Evolutionary conservation across 129 eudicot species (phyloP), one percentile per base, ranked within the genome.

Genomic region (Oenanthe sinensis): DNA sequence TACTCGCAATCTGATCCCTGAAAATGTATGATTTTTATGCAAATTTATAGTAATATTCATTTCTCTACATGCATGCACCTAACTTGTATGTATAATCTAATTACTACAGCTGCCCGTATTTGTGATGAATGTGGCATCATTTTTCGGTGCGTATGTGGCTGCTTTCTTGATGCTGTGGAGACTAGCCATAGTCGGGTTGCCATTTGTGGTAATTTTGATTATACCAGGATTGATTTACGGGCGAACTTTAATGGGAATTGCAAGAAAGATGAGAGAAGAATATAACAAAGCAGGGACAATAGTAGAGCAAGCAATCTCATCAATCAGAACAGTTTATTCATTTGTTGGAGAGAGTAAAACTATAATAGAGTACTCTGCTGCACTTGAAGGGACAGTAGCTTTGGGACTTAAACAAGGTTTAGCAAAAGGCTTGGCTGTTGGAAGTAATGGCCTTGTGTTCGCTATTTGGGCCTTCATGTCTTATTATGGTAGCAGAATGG

Each of bases 331-430:
- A 7, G 90, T 87, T 71, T 87, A 85, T 82, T 84, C 90, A 11
- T 85, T 85, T 80, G 90, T 87, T 20, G 88, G 90, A n/a, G 90
- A 87, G 75, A 80, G 58, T 14, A 87, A 85, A 70, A 82, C 88
- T 19, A 58, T 78, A n/a, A 40, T 33, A 6, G 84, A 79, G 19
- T 87, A 87, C 82, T 87, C 89, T 70, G 58, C 87, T 62, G 96
- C 90, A 40, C 84, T 87, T 11, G 60, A 87, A 50, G 88, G 81
- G 9, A 77, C 84, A 7, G 79, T 87, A 26, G 71, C 63, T 42
- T 74, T 87, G 77, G 90, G 90, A 55, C 79, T 87, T 28, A 82
- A 70, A 47, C 90, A 84, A 46, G 90, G 90, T 3, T 72, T 87
- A 73, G 87, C 84, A 9, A 87, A 87, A 82, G 90, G 90, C 15